These are phyloP conservation scores for Xylariaceae sp. DNA, from an alignment of 2,329 filamentous ascomycete genomes.

Conservation along the genomic window DNA sequence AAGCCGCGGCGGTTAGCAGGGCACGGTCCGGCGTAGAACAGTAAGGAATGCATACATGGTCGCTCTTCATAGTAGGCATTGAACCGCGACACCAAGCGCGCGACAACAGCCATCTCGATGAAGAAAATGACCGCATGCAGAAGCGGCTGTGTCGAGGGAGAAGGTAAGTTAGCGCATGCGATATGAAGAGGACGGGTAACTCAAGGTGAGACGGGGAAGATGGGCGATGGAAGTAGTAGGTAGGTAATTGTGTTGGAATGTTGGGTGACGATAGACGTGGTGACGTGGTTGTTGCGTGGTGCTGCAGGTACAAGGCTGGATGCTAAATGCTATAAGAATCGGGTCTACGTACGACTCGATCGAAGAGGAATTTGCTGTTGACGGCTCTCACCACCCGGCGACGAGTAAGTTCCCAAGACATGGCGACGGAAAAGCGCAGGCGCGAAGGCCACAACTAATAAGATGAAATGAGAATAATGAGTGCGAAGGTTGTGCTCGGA, in stretches of 20 bases:
- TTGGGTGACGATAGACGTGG: neutral
- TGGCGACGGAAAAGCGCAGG: conserved; percentile 23
- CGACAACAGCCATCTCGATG: conserved; percentile 80
- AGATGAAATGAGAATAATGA: neutral
- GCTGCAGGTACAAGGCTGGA: neutral
- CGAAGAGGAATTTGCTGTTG: conserved; percentile 67
- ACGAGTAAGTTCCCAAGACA: conserved; percentile 52
- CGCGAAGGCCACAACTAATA: neutral
- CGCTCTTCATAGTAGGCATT: conserved; percentile 90
- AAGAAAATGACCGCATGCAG: conserved; percentile 79
- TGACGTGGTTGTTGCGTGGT: neutral
- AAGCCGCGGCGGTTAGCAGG: conserved; percentile 4
- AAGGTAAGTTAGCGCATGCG: too few relatives aligned
- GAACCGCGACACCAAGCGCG: conserved; percentile 76
- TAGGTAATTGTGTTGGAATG: neutral
- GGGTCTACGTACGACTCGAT: conserved; percentile 55
- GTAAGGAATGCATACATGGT: conserved; percentile 51
- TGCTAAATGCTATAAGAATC: conserved; percentile 2
- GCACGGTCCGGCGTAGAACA: neutral
- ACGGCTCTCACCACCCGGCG: conserved; percentile 57
- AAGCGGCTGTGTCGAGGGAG: conserved; percentile 74
- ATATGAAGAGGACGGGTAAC: too few relatives aligned
- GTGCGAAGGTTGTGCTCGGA: neutral
- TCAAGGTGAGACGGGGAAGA: neutral
- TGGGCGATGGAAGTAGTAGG: conserved; percentile 13